Evolutionary conservation across 2,329 filamentous ascomycete species (phyloP).

Genomic region (Beauveria medogensis): DNA sequence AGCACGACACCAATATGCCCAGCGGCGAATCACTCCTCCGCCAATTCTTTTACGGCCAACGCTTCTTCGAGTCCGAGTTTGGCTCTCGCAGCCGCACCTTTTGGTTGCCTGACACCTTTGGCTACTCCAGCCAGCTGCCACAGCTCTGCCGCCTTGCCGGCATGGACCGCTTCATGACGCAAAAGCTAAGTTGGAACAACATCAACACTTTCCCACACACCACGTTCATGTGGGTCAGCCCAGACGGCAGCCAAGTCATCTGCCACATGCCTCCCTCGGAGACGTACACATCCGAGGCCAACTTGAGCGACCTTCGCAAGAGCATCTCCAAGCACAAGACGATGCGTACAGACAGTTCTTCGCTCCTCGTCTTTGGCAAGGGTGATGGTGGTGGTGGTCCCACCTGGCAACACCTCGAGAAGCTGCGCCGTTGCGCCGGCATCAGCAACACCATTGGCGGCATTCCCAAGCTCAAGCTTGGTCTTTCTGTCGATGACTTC

Average conservation of each 20-base stretch:
- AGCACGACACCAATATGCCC: slow-evolving; percentile 96
- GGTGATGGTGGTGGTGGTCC: slow-evolving; percentile 94
- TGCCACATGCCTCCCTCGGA: slow-evolving; percentile 96
- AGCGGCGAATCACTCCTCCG: slow-evolving; percentile 89
- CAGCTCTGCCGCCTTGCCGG: slow-evolving; percentile 90
- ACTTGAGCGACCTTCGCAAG: slow-evolving; percentile 88
- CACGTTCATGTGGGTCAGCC: slow-evolving; percentile 95
- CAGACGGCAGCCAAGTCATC: slow-evolving; percentile 92
- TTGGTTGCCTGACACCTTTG: slow-evolving; percentile 97
- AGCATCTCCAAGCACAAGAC: slow-evolving; percentile 92
- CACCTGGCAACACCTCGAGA: slow-evolving; percentile 89
- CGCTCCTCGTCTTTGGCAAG: slow-evolving; percentile 89
- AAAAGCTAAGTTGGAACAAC: slow-evolving; percentile 99
- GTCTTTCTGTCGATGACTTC: slow-evolving; percentile 86
- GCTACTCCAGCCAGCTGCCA: slow-evolving; percentile 89
- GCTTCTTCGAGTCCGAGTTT: slow-evolving; percentile 90
- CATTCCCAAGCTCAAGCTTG: slow-evolving; percentile 81
- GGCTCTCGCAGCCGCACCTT: slow-evolving; percentile 84
- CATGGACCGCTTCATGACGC: slow-evolving; percentile 94
- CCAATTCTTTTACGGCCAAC: slow-evolving; percentile 91
- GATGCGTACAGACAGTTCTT: slow-evolving; percentile 85
- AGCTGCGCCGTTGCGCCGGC: slow-evolving; percentile 84
- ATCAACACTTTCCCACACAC: slow-evolving; percentile 99
- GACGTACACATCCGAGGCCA: slow-evolving; percentile 88
- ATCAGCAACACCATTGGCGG: slow-evolving; percentile 76